phyloP scores from a whole-genome alignment of 768 basidiomycete genomes.

The Scleroderma citrinum region DNA sequence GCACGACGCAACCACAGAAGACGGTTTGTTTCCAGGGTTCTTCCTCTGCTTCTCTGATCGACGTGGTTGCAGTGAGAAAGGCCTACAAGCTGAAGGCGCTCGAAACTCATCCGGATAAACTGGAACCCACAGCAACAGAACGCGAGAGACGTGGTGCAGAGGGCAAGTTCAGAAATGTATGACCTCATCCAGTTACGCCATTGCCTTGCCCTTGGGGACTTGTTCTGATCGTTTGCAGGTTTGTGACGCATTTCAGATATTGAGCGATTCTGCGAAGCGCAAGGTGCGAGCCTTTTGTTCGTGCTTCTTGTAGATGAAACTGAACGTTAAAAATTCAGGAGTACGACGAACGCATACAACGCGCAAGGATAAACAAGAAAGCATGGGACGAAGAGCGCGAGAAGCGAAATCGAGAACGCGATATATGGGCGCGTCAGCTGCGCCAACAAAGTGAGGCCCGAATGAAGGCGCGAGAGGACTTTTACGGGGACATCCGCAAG shows the following conservation, averaged over 20 bases:
- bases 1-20: slow-evolving; percentile 42
- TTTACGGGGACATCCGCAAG: slow-evolving; percentile 32
- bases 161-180: slow-evolving; percentile 56
- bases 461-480: slow-evolving; percentile 37
- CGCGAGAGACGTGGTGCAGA: slow-evolving; percentile 49
- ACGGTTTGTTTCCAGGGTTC: slow-evolving; percentile 32
- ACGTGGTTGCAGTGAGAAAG: slow-evolving; percentile 45
- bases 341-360: slow-evolving; percentile 41
- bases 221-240: slow-evolving; percentile 38
- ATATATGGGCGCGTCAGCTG: slow-evolving; percentile 48
- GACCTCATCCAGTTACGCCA: slow-evolving; percentile 21
- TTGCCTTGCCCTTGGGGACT: slow-evolving; percentile 6
- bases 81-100: slow-evolving; percentile 64
- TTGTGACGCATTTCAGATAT: slow-evolving; percentile 53
- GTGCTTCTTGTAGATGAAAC: background rate
- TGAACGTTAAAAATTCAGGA: slow-evolving; percentile 25
- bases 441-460: slow-evolving; percentile 45
- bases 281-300: slow-evolving; percentile 34
- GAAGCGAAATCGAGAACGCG: slow-evolving; percentile 42
- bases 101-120: slow-evolving; percentile 71
- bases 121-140: slow-evolving; percentile 47
- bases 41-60: slow-evolving; percentile 1
- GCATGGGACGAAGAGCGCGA: slow-evolving; percentile 33
- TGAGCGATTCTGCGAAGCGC: slow-evolving; percentile 51
- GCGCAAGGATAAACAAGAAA: slow-evolving; percentile 18